Percentiles rank a stretch among this genome's conserved stretches.
phyloP scores from a whole-genome alignment of 371 early-diverging fungal genomes.

The Rhizopus sp. region DNA sequence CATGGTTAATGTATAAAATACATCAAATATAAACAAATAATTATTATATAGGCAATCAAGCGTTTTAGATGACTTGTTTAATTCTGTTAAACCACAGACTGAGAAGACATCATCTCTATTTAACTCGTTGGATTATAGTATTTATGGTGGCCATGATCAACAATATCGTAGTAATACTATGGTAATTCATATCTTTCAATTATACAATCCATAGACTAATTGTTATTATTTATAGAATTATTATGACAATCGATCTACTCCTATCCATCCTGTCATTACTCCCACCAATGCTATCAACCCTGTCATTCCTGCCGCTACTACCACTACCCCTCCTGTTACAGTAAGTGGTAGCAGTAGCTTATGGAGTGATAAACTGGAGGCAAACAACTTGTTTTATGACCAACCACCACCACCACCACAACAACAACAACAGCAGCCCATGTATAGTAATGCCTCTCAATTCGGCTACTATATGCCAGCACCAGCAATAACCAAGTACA shows the following conservation, averaged over 20 bases:
- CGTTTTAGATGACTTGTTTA: constrained; percentile 14
- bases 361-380: too few relatives aligned
- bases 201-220: too few relatives aligned
- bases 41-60: constrained; percentile 8
- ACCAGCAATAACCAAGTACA: constrained; percentile 1
- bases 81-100: constrained; percentile 17
- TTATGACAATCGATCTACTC: background rate
- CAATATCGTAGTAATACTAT: background rate
- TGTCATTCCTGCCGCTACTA: too few relatives aligned
- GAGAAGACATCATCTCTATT: background rate
- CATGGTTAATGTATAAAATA: too few relatives aligned
- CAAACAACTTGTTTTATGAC: too few relatives aligned
- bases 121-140: background rate
- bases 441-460: too few relatives aligned
- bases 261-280: constrained; percentile 1
- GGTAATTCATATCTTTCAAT: too few relatives aligned
- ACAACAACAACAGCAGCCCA: constrained; percentile 8
- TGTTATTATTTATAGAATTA: too few relatives aligned
- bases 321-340: too few relatives aligned
- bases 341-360: too few relatives aligned
- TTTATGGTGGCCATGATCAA: background rate
- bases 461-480: background rate
- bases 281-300: too few relatives aligned
- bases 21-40: too few relatives aligned
- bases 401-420: constrained; percentile 13